Percentiles rank a stretch among this genome's conserved stretches.
These are phyloP conservation scores for Peribolospora kevripleyi DNA, from an alignment of 768 basidiomycete genomes.

Conservation along the genomic window DNA sequence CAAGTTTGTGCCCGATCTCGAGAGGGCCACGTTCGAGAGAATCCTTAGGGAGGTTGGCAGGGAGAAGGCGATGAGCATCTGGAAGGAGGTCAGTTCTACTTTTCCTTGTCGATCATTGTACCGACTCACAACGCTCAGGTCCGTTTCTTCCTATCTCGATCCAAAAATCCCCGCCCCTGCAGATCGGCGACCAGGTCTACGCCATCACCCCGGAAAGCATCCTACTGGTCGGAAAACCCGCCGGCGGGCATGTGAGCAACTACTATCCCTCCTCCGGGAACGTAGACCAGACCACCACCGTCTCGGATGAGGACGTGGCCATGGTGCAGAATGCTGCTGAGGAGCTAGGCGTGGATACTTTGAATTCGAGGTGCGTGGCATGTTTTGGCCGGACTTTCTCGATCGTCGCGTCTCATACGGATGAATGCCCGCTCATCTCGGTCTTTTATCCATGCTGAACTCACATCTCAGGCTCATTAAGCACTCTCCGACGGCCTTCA, in stretches of 20 bases:
- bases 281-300: slow-evolving; percentile 29
- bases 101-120: too few species aligned
- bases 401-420: too few species aligned
- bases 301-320: slow-evolving; percentile 53
- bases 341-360: slow-evolving; percentile 42
- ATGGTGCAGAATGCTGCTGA: slow-evolving; percentile 52
- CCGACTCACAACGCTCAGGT: slow-evolving; percentile 33
- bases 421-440: too few species aligned
- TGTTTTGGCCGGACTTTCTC: too few species aligned
- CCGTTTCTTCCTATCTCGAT: slow-evolving; percentile 39
- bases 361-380: slow-evolving; percentile 47
- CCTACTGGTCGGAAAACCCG: slow-evolving; percentile 54
- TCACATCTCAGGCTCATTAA: slow-evolving; percentile 36
- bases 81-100: too few species aligned
- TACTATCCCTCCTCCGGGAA: slow-evolving; percentile 73
- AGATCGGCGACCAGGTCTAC: slow-evolving; percentile 59
- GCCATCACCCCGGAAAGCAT: slow-evolving; percentile 36
- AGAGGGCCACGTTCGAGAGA: slow-evolving; percentile 35
- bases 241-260: slow-evolving; percentile 46
- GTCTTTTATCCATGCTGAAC: too few species aligned
- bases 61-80: too few species aligned
- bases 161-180: too few species aligned
- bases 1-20: slow-evolving; percentile 55
- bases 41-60: too few species aligned
- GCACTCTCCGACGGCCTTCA: slow-evolving; percentile 35